Conservation (phyloP, 1,139 yeast species). For the Saccharomyces pastorianus region DNA sequence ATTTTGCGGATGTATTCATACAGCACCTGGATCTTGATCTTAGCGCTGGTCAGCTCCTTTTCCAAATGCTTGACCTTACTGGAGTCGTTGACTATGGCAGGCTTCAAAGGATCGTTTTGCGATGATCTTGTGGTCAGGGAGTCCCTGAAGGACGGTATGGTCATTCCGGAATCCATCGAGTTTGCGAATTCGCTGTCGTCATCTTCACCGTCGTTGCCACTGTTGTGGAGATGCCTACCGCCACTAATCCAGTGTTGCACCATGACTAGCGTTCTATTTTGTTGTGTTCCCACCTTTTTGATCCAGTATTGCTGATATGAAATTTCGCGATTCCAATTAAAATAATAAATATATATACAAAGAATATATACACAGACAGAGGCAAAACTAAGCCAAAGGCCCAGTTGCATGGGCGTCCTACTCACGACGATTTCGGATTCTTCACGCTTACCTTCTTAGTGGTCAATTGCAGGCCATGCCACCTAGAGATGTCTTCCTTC, state of each 20-base stretch:
- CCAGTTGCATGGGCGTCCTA: not conserved
- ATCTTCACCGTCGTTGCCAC: not conserved
- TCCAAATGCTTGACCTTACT: constrained; percentile 14
- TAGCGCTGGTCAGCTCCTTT: constrained; percentile 15
- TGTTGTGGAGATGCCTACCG: not conserved
- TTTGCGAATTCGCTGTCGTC: not conserved
- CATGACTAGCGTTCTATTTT: not conserved
- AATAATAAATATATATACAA: not conserved
- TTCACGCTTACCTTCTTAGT: constrained; percentile 45
- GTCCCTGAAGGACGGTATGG: not conserved
- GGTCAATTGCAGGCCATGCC: constrained; percentile 91
- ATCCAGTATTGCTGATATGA: not conserved
- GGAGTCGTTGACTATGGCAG: not conserved
- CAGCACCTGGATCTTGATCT: not conserved
- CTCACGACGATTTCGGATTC: constrained; percentile 4
- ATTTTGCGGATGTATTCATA: not conserved
- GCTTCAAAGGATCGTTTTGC: not conserved
- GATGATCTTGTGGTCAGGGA: not conserved
- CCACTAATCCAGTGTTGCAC: not conserved
- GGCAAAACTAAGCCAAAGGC: not conserved
- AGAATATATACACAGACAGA: not conserved
- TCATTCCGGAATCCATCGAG: not conserved
- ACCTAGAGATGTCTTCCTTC: constrained; percentile 76
- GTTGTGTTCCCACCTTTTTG: not conserved
- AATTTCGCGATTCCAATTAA: not conserved